Conservation (phyloP, 257 asterid species). For the Lycium barbarum region DNA sequence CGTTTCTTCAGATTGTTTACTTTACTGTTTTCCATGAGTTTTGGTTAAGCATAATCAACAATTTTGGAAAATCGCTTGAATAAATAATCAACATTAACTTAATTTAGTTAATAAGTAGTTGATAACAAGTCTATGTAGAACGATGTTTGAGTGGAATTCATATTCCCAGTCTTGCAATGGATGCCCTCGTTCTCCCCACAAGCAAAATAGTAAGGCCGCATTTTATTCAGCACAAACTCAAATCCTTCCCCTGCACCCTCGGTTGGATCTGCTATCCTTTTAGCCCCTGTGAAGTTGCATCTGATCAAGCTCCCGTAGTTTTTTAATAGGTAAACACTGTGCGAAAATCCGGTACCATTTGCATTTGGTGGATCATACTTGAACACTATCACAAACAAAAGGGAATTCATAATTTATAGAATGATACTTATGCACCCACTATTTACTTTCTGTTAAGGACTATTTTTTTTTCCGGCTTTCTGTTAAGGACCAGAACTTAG, state of each 20-base stretch:
- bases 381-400: slow-evolving; percentile 52
- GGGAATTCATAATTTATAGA: too few species aligned
- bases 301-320: slow-evolving; percentile 56
- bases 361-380: slow-evolving; percentile 73
- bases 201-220: slow-evolving; percentile 69
- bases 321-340: slow-evolving; percentile 67
- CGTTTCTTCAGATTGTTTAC: too few species aligned
- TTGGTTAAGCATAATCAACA: too few species aligned
- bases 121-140: too few species aligned
- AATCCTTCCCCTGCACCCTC: slow-evolving; percentile 64
- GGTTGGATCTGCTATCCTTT: slow-evolving; percentile 53
- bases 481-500: too few species aligned
- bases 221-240: slow-evolving; percentile 59
- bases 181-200: slow-evolving; percentile 66
- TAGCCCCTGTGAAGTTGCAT: slow-evolving; percentile 62
- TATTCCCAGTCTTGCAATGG: slow-evolving; percentile 68
- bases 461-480: too few species aligned
- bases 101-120: too few species aligned
- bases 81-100: too few species aligned
- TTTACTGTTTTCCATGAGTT: too few species aligned
- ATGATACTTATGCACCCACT: too few species aligned
- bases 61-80: too few species aligned
- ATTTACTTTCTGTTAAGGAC: too few species aligned
- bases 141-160: slow-evolving; percentile 69
- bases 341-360: slow-evolving; percentile 47